Percentiles rank a stretch among this genome's conserved stretches.
Evolutionary conservation across 140 eudicot genomes (phyloP).

Genomic region (Bidens hawaiensis): DNA sequence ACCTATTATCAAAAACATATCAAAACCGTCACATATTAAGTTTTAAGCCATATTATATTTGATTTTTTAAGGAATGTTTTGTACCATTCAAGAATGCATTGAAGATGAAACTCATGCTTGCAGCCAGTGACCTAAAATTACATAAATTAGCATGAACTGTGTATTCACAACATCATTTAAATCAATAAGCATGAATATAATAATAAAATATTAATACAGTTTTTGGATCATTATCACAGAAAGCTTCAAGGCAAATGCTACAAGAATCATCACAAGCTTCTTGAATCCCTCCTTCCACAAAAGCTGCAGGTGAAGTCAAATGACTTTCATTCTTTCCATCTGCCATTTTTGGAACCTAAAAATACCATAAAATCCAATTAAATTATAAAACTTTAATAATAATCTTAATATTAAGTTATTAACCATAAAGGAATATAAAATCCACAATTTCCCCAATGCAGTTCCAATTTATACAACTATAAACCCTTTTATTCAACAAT

Average conservation of each 20-base stretch:
- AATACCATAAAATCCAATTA: not conserved
- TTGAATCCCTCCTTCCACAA: constrained; percentile 88
- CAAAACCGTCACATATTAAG: not conserved
- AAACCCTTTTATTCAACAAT: not conserved
- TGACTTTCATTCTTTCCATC: constrained; percentile 43
- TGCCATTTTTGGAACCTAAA: constrained; percentile 43
- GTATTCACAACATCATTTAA: not conserved
- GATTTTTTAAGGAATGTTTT: not conserved
- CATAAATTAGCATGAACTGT: constrained; percentile 7
- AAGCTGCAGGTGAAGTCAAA: constrained; percentile 81
- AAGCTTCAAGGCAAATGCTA: constrained; percentile 82
- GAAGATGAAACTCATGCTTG: constrained; percentile 89
- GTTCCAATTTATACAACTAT: not conserved
- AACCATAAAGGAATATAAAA: not conserved
- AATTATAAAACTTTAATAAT: not conserved
- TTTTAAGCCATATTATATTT: not conserved
- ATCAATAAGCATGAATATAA: constrained; percentile 3
- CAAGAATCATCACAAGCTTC: constrained; percentile 91
- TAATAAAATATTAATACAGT: constrained; percentile 30
- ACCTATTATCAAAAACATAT: constrained; percentile 37
- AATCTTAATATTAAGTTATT: too few relatives aligned
- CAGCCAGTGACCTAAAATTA: constrained; percentile 65
- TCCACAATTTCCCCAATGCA: not conserved
- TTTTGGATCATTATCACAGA: constrained; percentile 71
- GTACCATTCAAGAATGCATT: constrained; percentile 93